A percentile compares a stretch with the other conserved stretches of the same genome.
phyloP scores from a whole-genome alignment of 2,329 filamentous ascomycete species.

The Cryoendolithus antarcticus region DNA sequence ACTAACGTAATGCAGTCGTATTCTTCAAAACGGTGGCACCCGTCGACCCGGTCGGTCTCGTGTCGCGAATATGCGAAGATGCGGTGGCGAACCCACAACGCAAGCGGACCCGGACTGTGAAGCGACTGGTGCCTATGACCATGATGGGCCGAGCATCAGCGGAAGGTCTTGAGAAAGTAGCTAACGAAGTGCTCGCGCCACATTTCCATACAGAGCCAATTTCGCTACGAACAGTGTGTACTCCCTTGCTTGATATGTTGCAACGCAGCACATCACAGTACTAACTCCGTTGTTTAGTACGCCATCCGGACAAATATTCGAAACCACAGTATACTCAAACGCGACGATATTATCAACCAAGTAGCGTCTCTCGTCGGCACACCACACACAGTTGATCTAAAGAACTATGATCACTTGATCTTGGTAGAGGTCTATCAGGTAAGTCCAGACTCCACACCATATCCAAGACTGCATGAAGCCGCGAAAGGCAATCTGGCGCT shows the following conservation, averaged over 20 bases:
- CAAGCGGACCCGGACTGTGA: slow-evolving; percentile 46
- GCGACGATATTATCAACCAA: slow-evolving; percentile 57
- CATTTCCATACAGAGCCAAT: slow-evolving; percentile 47
- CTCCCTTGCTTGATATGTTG: not conserved
- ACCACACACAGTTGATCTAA: slow-evolving; percentile 65
- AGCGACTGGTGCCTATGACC: slow-evolving; percentile 48
- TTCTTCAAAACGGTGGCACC: slow-evolving; percentile 46
- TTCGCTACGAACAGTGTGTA: slow-evolving; percentile 39
- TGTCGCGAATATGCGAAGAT: slow-evolving; percentile 46
- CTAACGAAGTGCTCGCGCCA: slow-evolving; percentile 47
- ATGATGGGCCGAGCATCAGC: slow-evolving; percentile 55
- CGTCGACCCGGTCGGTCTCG: slow-evolving; percentile 48
- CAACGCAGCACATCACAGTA: not conserved
- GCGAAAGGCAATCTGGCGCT: not conserved
- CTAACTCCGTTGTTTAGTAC: slow-evolving; percentile 41
- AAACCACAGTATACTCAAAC: slow-evolving; percentile 57
- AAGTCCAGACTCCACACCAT: slow-evolving; percentile 19
- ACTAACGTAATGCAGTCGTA: slow-evolving; percentile 30
- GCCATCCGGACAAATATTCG: slow-evolving; percentile 71
- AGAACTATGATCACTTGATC: slow-evolving; percentile 64
- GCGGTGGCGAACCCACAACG: slow-evolving; percentile 37
- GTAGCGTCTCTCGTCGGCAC: slow-evolving; percentile 54
- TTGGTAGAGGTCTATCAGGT: slow-evolving; percentile 73
- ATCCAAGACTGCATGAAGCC: not conserved
- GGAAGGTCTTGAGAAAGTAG: slow-evolving; percentile 54